Conservation (phyloP, 176 grass and related monocot genomes). For the Dactylis glomerata region DNA sequence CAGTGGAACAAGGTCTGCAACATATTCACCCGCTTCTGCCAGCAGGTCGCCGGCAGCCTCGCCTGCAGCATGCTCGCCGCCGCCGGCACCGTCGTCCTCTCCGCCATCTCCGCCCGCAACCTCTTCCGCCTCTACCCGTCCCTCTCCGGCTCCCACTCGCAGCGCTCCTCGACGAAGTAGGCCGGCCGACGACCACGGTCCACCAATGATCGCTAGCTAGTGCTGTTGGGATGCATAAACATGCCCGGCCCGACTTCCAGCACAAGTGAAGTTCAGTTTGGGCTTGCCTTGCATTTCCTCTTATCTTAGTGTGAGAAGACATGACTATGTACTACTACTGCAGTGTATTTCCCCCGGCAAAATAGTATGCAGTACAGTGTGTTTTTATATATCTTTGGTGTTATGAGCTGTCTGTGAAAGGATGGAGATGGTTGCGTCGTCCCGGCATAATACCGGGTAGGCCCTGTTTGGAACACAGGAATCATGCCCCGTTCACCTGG, state of each 20-base stretch:
- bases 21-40: slow-evolving; percentile 91
- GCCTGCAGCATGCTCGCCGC: slow-evolving; percentile 43
- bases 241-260: not conserved
- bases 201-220: not conserved
- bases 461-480: not conserved
- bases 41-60: slow-evolving; percentile 71
- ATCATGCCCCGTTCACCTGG: not conserved
- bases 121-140: slow-evolving; percentile 63
- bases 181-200: not conserved
- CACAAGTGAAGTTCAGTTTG: not conserved
- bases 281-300: not conserved
- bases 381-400: slow-evolving; percentile 10
- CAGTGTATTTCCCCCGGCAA: not conserved
- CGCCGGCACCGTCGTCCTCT: slow-evolving; percentile 37
- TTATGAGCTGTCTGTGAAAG: not conserved
- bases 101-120: slow-evolving; percentile 69
- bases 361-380: not conserved
- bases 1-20: slow-evolving; percentile 95
- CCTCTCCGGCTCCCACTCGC: not conserved
- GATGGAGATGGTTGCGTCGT: not conserved
- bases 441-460: not conserved
- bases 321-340: not conserved
- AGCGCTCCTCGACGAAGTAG: not conserved
- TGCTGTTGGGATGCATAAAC: not conserved
- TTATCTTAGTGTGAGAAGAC: not conserved